These are phyloP conservation scores for Trichomonascus vanleenenianus DNA, from an alignment of 805 yeast species.

Conservation along the genomic window DNA sequence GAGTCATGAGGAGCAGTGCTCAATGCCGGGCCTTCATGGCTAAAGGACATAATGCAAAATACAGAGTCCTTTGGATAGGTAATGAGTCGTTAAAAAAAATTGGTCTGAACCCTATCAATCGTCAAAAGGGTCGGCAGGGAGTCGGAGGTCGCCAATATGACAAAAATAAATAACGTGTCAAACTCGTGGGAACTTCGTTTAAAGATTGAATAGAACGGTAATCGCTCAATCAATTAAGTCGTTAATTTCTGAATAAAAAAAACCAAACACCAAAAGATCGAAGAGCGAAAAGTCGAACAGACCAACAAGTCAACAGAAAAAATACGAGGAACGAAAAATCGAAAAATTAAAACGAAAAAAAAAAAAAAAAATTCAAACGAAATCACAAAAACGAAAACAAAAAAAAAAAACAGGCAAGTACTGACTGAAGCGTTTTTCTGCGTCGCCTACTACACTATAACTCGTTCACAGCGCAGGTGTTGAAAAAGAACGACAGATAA, in stretches of 20 bases:
- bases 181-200: too few species aligned
- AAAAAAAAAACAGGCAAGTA: not conserved
- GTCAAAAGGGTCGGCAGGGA: too few species aligned
- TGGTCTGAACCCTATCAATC: too few species aligned
- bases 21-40: too few species aligned
- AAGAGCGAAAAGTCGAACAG: slow-evolving; percentile 2
- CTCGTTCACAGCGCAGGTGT: not conserved
- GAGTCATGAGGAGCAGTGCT: too few species aligned
- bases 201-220: not conserved
- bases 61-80: too few species aligned
- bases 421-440: not conserved
- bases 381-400: slow-evolving; percentile 2
- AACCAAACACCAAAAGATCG: slow-evolving; percentile 4
- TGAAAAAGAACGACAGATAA: not conserved
- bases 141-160: too few species aligned
- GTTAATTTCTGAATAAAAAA: too few species aligned
- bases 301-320: slow-evolving; percentile 1
- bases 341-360: slow-evolving; percentile 1
- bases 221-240: not conserved
- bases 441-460: too few species aligned
- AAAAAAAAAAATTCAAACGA: slow-evolving; percentile 1
- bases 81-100: too few species aligned
- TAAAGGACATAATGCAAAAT: too few species aligned
- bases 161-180: too few species aligned
- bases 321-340: not conserved